Percentiles rank a stretch among this genome's conserved stretches.
These are phyloP conservation scores for Apostasia shenzhenica DNA, from an alignment of 106 monocot genomes.

Conservation along the genomic window DNA sequence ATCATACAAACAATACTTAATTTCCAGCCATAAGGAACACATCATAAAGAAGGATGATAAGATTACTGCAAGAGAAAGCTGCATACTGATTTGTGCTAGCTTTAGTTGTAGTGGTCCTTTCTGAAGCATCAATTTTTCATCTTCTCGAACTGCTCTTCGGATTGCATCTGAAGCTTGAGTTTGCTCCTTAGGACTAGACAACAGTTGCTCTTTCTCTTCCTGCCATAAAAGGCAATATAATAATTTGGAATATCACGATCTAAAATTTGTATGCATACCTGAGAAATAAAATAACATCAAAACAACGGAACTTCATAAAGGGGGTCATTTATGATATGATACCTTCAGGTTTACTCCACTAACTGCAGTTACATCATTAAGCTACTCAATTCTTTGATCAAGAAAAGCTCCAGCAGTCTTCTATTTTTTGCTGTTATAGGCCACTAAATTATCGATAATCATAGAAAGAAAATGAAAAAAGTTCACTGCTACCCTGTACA, in stretches of 20 bases:
- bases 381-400: conserved; percentile 75
- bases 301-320: too few species aligned
- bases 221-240: conserved; percentile 6
- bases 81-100: conserved; percentile 49
- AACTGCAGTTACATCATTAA: conserved; percentile 81
- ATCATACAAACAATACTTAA: conserved; percentile 7
- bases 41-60: neutral
- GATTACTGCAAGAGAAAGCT: neutral
- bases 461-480: neutral
- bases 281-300: too few species aligned
- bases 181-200: conserved; percentile 57
- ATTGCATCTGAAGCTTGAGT: conserved; percentile 59
- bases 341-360: conserved; percentile 81
- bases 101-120: conserved; percentile 59
- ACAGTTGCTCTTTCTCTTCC: conserved; percentile 77
- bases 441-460: neutral
- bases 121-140: conserved; percentile 56
- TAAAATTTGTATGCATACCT: too few species aligned
- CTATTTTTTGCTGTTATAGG: conserved; percentile 53
- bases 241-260: too few species aligned
- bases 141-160: conserved; percentile 50
- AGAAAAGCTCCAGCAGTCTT: conserved; percentile 48
- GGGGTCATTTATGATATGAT: neutral
- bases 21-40: neutral
- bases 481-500: neutral